These are phyloP conservation scores for Priceomyces medius DNA, from an alignment of 805 yeast species.

Conservation along the genomic window DNA sequence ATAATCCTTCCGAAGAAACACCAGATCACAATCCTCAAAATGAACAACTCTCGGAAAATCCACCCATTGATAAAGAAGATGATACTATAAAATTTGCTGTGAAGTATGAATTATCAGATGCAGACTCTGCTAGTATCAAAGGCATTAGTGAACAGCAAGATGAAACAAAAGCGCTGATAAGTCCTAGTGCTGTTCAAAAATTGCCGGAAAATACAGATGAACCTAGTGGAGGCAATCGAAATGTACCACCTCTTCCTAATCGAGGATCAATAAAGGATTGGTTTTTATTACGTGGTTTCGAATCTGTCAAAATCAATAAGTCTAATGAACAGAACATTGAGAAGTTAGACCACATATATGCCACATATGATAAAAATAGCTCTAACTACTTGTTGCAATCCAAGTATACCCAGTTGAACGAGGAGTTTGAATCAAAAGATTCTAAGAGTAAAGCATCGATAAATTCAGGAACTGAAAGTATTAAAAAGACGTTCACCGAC, in stretches of 20 bases:
- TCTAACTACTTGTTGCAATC: conserved; percentile 57
- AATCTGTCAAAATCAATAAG: conserved; percentile 11
- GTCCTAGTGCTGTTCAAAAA: background rate
- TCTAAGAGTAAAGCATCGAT: conserved; percentile 49
- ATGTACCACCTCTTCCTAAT: too few relatives aligned
- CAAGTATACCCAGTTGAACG: conserved; percentile 56
- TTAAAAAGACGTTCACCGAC: conserved; percentile 44
- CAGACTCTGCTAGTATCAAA: too few relatives aligned
- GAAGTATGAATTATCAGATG: background rate
- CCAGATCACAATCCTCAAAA: background rate
- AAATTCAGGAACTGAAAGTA: conserved; percentile 36
- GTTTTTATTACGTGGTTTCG: conserved; percentile 21
- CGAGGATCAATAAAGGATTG: conserved; percentile 27
- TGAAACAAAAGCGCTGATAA: background rate
- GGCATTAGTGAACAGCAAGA: conserved; percentile 3
- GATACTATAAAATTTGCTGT: background rate
- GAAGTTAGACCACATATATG: conserved; percentile 14
- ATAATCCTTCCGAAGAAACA: background rate
- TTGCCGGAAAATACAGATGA: background rate
- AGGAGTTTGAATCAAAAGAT: conserved; percentile 50
- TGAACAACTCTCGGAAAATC: background rate
- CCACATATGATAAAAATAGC: conserved; percentile 18
- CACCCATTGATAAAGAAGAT: background rate
- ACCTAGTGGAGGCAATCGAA: conserved; percentile 20
- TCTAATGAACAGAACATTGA: conserved; percentile 9